phyloP scores from a whole-genome alignment of 495 filamentous ascomycete genomes.

The Lophiotrema nucula region DNA sequence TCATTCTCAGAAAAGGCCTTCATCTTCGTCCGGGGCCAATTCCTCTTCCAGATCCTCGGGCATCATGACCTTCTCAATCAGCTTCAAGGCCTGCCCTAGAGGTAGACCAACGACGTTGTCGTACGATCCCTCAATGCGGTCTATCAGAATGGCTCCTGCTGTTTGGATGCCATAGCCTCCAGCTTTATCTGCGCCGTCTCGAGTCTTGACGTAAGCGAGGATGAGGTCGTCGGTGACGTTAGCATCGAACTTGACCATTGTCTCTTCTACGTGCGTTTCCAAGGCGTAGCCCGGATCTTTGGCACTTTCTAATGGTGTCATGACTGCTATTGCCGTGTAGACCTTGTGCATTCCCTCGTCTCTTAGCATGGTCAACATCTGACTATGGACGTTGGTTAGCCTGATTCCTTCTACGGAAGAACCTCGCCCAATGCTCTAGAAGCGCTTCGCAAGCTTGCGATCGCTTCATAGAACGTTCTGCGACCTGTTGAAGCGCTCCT shows the following conservation, averaged over 20 bases:
- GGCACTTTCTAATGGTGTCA: slow-evolving; percentile 75
- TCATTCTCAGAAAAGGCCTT: neutral
- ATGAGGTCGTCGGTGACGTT: slow-evolving; percentile 73
- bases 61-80: slow-evolving; percentile 75
- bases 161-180: slow-evolving; percentile 95
- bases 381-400: no score
- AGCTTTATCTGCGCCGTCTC: slow-evolving; percentile 94
- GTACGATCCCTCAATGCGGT: slow-evolving; percentile 81
- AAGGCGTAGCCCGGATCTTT: slow-evolving; percentile 80
- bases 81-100: slow-evolving; percentile 70
- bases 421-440: no score
- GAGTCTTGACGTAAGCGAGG: slow-evolving; percentile 78
- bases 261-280: slow-evolving; percentile 82
- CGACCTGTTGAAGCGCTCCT: no score
- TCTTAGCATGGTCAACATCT: slow-evolving; percentile 76
- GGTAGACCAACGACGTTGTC: slow-evolving; percentile 98
- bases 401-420: no score
- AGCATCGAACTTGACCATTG: slow-evolving; percentile 73
- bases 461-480: no score
- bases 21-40: slow-evolving; percentile 13
- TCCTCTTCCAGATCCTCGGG: slow-evolving; percentile 41
- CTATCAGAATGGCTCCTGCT: slow-evolving; percentile 77
- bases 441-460: no score
- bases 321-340: slow-evolving; percentile 75
- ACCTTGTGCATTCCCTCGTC: slow-evolving; percentile 74